phyloP scores from a whole-genome alignment of 2,329 filamentous ascomycete species.

The Fusarium luffae region DNA sequence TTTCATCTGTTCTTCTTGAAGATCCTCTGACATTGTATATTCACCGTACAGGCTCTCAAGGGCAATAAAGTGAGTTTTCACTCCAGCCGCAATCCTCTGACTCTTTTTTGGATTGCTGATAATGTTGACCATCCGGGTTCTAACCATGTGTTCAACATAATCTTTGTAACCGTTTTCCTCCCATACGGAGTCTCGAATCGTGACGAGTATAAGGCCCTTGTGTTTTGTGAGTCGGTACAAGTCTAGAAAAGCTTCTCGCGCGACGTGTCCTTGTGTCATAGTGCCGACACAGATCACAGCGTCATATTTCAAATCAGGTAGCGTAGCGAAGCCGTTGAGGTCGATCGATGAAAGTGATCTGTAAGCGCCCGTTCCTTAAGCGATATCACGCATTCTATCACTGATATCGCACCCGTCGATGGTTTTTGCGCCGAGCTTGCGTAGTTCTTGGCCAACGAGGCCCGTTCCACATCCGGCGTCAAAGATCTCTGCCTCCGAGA shows the following conservation, averaged over 20 bases:
- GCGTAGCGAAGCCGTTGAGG: too few relatives aligned
- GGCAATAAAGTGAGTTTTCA: slow-evolving; percentile 24
- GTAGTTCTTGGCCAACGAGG: slow-evolving; percentile 58
- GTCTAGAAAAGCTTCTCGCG: slow-evolving; percentile 58
- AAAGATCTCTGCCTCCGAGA: slow-evolving; percentile 47
- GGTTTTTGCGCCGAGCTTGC: slow-evolving; percentile 50
- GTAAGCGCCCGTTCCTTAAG: slow-evolving; percentile 57
- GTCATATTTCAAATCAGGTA: slow-evolving; percentile 51
- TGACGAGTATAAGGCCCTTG: slow-evolving; percentile 58
- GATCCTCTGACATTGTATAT: too few relatives aligned
- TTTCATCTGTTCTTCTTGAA: too few relatives aligned
- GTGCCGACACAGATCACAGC: slow-evolving; percentile 62
- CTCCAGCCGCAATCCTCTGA: slow-evolving; percentile 20
- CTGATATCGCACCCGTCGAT: slow-evolving; percentile 63
- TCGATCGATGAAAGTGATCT: slow-evolving; percentile 45
- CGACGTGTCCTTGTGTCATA: slow-evolving; percentile 63
- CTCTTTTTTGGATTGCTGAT: background rate
- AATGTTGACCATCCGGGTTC: background rate
- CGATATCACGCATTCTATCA: slow-evolving; percentile 60
- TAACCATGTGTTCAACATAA: slow-evolving; percentile 50
- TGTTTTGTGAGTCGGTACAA: slow-evolving; percentile 57
- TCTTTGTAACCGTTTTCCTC: slow-evolving; percentile 55
- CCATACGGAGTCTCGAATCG: slow-evolving; percentile 61
- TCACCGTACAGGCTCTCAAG: background rate
- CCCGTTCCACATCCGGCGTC: slow-evolving; percentile 66